Percentiles rank a stretch among this genome's conserved stretches.
These are phyloP conservation scores for Hypericum perforatum DNA, from an alignment of 345 rosid species.

Conservation along the genomic window DNA sequence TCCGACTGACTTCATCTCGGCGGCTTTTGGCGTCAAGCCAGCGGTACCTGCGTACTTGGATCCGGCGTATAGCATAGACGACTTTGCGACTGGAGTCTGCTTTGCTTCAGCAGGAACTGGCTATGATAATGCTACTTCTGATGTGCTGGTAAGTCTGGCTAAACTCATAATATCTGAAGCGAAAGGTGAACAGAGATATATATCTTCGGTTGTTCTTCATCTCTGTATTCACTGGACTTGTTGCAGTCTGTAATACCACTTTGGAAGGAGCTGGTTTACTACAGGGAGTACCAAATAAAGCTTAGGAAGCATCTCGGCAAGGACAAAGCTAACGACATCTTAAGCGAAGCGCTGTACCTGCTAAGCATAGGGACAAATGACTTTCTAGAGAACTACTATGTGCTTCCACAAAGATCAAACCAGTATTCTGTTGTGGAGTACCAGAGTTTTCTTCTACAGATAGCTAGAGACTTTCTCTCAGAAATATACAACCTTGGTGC, in stretches of 20 bases:
- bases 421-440: constrained; percentile 38
- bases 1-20: constrained; percentile 59
- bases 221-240: no score
- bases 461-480: constrained; percentile 42
- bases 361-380: constrained; percentile 84
- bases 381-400: constrained; percentile 67
- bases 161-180: no score
- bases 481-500: constrained; percentile 61
- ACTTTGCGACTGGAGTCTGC: constrained; percentile 74
- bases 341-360: constrained; percentile 50
- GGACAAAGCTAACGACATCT: constrained; percentile 37
- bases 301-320: constrained; percentile 41
- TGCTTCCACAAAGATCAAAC: constrained; percentile 28
- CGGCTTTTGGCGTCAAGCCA: constrained; percentile 64
- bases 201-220: no score
- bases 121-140: constrained; percentile 64
- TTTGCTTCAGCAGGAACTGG: constrained; percentile 95
- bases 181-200: no score
- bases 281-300: constrained; percentile 49
- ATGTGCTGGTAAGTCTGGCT: constrained; percentile 53
- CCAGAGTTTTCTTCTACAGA: constrained; percentile 41
- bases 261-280: constrained; percentile 72
- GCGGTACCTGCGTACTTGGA: constrained; percentile 70
- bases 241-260: constrained; percentile 75
- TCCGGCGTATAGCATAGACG: constrained; percentile 42